Percentiles rank a stretch among this genome's conserved stretches.
Evolutionary conservation across 306 rosid species (phyloP).

Genomic region (Abrus pulchellus): DNA sequence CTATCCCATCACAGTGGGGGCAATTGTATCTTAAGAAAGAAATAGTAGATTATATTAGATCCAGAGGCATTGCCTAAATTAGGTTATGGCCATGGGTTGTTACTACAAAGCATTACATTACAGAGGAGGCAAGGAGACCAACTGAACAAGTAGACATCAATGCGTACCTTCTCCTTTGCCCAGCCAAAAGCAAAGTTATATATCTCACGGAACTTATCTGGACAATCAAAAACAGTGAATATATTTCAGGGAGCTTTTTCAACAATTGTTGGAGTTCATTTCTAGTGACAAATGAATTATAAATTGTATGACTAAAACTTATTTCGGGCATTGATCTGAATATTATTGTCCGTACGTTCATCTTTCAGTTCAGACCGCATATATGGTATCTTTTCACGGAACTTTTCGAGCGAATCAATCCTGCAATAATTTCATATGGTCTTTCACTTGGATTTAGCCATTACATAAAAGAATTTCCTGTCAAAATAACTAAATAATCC

Average conservation of each 20-base stretch:
- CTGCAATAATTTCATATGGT: constrained; percentile 63
- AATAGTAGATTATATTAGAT: constrained; percentile 10
- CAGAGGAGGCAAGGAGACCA: constrained; percentile 1
- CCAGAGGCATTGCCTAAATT: constrained; percentile 17
- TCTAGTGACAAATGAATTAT: constrained; percentile 23
- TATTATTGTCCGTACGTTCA: constrained; percentile 73
- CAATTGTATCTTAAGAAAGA: constrained; percentile 10
- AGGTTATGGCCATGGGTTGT: constrained; percentile 5
- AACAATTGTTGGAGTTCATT: constrained; percentile 32
- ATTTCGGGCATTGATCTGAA: constrained; percentile 24
- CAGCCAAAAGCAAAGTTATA: constrained; percentile 98
- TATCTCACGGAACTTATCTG: constrained; percentile 96
- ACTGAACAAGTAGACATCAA: constrained; percentile 3
- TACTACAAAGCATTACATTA: constrained; percentile 15
- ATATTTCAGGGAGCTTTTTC: constrained; percentile 49
- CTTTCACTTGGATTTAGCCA: constrained; percentile 24
- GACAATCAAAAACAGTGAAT: constrained; percentile 47
- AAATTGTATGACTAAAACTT: constrained; percentile 34
- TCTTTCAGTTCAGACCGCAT: constrained; percentile 96
- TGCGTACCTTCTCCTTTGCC: constrained; percentile 97
- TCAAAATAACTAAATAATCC: constrained; percentile 9
- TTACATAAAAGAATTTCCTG: constrained; percentile 19
- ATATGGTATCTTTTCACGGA: constrained; percentile 85
- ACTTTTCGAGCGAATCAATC: constrained; percentile 94
- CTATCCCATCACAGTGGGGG: background rate